Percentiles rank a stretch among this genome's conserved stretches.
Evolutionary conservation across 2,329 filamentous ascomycete species (phyloP).

Genomic region (Exophiala phaeomuriformis): DNA sequence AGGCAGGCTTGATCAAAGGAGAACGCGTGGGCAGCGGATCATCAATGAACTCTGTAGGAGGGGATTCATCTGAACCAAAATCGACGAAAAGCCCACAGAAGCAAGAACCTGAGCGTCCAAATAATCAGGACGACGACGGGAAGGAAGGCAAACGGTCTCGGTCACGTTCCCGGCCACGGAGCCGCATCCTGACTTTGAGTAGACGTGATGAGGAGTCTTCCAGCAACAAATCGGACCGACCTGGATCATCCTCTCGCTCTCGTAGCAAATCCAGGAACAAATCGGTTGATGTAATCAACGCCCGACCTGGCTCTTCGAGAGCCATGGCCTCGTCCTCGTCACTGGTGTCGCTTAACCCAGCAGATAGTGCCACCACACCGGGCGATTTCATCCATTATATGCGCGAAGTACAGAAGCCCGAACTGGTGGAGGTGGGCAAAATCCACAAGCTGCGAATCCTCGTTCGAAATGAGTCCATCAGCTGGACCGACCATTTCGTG

Average conservation of each 20-base stretch:
- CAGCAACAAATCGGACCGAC: slow-evolving; percentile 62
- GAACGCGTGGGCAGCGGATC: slow-evolving; percentile 64
- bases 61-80: slow-evolving; percentile 32
- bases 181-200: slow-evolving; percentile 71
- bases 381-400: slow-evolving; percentile 82
- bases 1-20: slow-evolving; percentile 89
- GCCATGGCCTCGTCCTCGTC: slow-evolving; percentile 50
- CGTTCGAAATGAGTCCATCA: slow-evolving; percentile 87
- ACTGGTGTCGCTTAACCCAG: slow-evolving; percentile 47
- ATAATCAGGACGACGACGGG: slow-evolving; percentile 34
- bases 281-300: slow-evolving; percentile 57
- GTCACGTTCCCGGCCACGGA: slow-evolving; percentile 50
- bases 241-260: slow-evolving; percentile 39
- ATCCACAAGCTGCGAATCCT: slow-evolving; percentile 86
- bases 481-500: slow-evolving; percentile 92
- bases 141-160: slow-evolving; percentile 41
- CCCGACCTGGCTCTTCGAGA: slow-evolving; percentile 52
- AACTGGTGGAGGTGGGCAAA: slow-evolving; percentile 85
- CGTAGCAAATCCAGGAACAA: slow-evolving; percentile 51
- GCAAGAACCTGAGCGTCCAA: slow-evolving; percentile 39
- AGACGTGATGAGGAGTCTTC: slow-evolving; percentile 59
- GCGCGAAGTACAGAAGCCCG: slow-evolving; percentile 69
- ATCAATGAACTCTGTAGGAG: slow-evolving; percentile 44
- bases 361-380: slow-evolving; percentile 66
- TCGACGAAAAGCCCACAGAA: slow-evolving; percentile 28